Evolutionary conservation across 2,329 filamentous ascomycete genomes (phyloP).

Genomic region (Fusarium chlamydosporum): DNA sequence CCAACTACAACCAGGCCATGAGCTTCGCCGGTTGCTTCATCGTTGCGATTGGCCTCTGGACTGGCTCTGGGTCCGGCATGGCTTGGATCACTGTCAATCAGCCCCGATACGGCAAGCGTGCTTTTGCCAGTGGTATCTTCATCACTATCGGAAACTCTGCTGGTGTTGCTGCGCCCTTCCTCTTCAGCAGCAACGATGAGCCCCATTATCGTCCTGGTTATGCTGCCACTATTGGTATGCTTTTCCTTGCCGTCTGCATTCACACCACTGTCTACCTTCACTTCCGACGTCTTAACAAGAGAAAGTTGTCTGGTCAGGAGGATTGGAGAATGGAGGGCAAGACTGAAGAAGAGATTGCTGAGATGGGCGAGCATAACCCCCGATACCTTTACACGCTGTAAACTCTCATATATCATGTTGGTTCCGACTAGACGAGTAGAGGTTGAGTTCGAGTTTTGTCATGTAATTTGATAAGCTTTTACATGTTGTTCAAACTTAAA

Average conservation of each 20-base stretch:
- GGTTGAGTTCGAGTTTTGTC: not conserved
- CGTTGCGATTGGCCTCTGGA: slow-evolving; percentile 70
- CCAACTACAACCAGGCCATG: slow-evolving; percentile 66
- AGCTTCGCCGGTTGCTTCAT: slow-evolving; percentile 75
- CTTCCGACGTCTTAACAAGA: slow-evolving; percentile 55
- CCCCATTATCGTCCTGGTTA: slow-evolving; percentile 67
- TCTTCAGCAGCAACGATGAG: slow-evolving; percentile 61
- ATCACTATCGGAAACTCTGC: slow-evolving; percentile 73
- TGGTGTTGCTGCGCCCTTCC: slow-evolving; percentile 74
- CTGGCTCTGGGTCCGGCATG: slow-evolving; percentile 54
- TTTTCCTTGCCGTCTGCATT: slow-evolving; percentile 54
- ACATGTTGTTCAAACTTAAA: not conserved
- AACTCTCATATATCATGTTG: fast-evolving
- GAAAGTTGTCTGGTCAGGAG: slow-evolving; percentile 55
- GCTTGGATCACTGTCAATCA: slow-evolving; percentile 68
- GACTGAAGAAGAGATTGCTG: slow-evolving; percentile 59
- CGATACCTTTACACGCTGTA: slow-evolving; percentile 45
- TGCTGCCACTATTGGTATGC: slow-evolving; percentile 65
- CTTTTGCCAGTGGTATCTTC: slow-evolving; percentile 72
- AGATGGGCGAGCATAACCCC: slow-evolving; percentile 60
- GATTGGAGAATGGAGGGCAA: slow-evolving; percentile 59
- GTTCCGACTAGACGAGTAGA: not conserved
- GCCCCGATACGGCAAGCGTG: slow-evolving; percentile 75
- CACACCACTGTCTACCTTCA: slow-evolving; percentile 50
- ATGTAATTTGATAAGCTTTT: not conserved